phyloP scores from a whole-genome alignment of 805 yeast genomes.

The Pichia manshurica region DNA sequence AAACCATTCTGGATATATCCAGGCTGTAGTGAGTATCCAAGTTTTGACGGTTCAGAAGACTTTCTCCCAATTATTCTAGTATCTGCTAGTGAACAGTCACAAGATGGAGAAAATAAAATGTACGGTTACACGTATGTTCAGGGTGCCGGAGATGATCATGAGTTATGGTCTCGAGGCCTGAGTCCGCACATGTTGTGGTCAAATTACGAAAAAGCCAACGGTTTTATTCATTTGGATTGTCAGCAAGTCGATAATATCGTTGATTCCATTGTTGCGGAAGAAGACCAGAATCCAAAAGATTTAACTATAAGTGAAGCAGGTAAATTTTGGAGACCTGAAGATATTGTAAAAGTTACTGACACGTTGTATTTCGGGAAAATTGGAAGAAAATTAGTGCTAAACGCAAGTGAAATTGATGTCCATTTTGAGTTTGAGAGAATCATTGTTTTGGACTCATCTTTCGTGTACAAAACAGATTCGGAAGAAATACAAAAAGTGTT shows the following conservation, averaged over 20 bases:
- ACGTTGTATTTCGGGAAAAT: conserved; percentile 24
- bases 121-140: conserved; percentile 64
- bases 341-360: conserved; percentile 13
- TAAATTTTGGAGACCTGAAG: conserved; percentile 2
- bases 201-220: not conserved
- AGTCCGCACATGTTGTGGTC: conserved; percentile 56
- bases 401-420: not conserved
- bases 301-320: not conserved
- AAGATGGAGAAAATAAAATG: conserved; percentile 48
- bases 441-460: conserved; percentile 17
- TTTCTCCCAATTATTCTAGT: conserved; percentile 42
- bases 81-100: conserved; percentile 57
- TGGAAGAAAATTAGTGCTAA: not conserved
- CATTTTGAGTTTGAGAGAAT: conserved; percentile 24
- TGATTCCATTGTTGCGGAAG: not conserved
- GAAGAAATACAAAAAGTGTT: conserved; percentile 17
- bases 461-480: conserved; percentile 1
- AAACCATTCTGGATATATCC: conserved; percentile 72
- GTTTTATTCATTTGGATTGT: not conserved
- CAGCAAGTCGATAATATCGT: conserved; percentile 3
- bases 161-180: conserved; percentile 64
- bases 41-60: conserved; percentile 12
- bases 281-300: not conserved
- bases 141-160: conserved; percentile 95
- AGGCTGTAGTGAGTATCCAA: conserved; percentile 25